Evolutionary conservation across 306 rosid species (phyloP), one percentile per base, ranked within the genome.

Genomic region (Albizia julibrissin): DNA sequence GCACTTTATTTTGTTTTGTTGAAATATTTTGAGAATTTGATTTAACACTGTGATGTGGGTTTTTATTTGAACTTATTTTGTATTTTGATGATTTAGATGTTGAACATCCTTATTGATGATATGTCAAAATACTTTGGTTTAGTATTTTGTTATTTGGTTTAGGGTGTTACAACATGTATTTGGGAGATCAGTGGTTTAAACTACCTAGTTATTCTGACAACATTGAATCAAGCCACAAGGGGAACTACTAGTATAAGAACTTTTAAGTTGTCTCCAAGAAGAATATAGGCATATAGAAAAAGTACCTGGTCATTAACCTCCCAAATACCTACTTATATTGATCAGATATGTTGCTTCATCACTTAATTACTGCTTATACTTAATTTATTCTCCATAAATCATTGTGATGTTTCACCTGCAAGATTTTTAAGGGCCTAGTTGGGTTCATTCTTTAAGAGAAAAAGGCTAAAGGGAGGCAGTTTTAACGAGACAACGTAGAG

Each of bases 231-330:
- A 61, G 72, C 39, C 42, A 43, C 26, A 37, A 33, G 16, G 58
- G 10, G 75, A 76, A 65, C 61, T 52, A 66, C 50, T 50, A 24
- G 27, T 37, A 64, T 26, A 52, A 52, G 37, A 58, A 74, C 16
- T 81, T 37, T 29, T 19, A 43, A 77, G 3, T 18, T 66, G 15
- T 72, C 79, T 79, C 70, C 72, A 70, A 81, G 19, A 66, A 69
- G 73, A n/a, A 69, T 74, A 46, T 22, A 70, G 56, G 14, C 37
- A 22, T 43, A 24, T 37, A 69, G 7, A 29, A 1, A 70, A 85
- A 39, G 74, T 88, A 95, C 99, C 95, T 93, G 92, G 78, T 95
- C 97, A 61, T 90, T 90, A 82, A 95, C 89, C 81, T 95, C 99
- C 98, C 99, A n/a, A n/a, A n/a, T n/a, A n/a, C n/a, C n/a, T n/a